Evolutionary conservation across 495 filamentous ascomycete species (phyloP), one percentile per base, ranked within the genome.

Genomic region (Saxophila tyrrhenica): DNA sequence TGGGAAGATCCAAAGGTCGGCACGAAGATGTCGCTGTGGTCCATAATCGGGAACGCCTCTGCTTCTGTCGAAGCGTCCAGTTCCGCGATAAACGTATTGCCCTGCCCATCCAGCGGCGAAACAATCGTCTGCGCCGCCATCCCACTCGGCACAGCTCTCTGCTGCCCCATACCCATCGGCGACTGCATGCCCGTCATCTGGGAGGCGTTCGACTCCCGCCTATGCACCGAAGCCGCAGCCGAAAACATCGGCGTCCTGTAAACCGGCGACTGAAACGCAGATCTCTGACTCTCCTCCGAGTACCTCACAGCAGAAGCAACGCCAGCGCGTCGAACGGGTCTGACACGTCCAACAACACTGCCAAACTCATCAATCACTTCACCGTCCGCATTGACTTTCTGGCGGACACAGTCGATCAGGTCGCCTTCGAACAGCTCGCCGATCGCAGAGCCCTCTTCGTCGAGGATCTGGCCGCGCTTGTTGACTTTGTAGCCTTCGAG

Each of bases 381-480:
- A 25, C 75, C 75, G 23, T 73, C 68, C 20, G 71, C 73, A 47
- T 76, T 75, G 42, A 71, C 64, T 19, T 64, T 71, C 60, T 76
- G 77, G 43, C 74, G 69, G 17, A 72, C 73, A 50, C 69, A 70
- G 38, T 69, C 62, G 48, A 67, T 68, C 32, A 62, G 43, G 23
- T 77, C 74, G 29, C 75, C 75, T 55, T 76, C 74, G 45, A 67
- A 67, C n/a, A 78, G 65, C 52, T 77, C 65, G 3, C 73, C 75
- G 50, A 77, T 73, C 5, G 64, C 59, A 29, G 77, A 75, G 21
- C 74, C 75, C 57, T 77, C 75, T 47, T 73, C 74, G 50, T 76
- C 72, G 17, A 77, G 68, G 16, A 78, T 69, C 49, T 73, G 74
- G 62, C 75, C 74, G 57, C 73, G 74, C 62, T 75, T 76, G 57